Base-by-base conservation (phyloP, 768 basidiomycete species). In the Tricholoma saponaceum region DNA sequence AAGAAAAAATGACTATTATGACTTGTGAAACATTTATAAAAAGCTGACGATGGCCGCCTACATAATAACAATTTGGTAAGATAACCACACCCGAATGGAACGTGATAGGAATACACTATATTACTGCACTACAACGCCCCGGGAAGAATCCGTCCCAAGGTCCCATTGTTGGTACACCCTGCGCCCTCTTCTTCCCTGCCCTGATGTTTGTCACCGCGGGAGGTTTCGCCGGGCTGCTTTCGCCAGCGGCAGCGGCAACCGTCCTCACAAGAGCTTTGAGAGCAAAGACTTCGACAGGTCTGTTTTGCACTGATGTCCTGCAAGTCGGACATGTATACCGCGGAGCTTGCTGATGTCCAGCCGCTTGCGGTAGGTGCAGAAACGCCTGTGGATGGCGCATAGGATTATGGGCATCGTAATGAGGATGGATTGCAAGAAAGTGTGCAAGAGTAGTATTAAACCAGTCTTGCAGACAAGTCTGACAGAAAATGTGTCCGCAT, bases 401-500 rank as follows among this genome's bases (percentile, higher is more conserved):
- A 59, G 8, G 58, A 54, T 46, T 58, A 35, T 72, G 70, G 32
- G 65, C 60, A 52, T 77, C 68, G 62, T 80, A 78, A 8, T 72
- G 62, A 0, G 85, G 85, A 60, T 85, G 66, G 1, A 67, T 60
- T 5, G 70, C 66, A 62, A 81, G 71, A 59, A 87, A 82, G 59
- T 80, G 78, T 0, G 70, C 73, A 51, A 82, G 78, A 0, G 71
- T 77, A 2, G 80, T 79, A 53, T 67, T 66, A 47, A 81, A 79
- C 80, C 80, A 81, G 62, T 84, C 81, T 47, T 76, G 73, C 7
- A 90, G 74, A 62, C 88, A 90, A 5, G 67, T 67, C 59, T 80
- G 72, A 65, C 88, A 91, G 65, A 85, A 89, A 0, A 82, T 80
- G 68, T 91, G 89, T 2, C 89, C 89, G 55, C 89, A 91, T 39